Percentiles rank a stretch among this genome's conserved stretches.
Evolutionary conservation across 208 protist species (phyloP).

Genomic region (Acanthamoeba triangularis): DNA sequence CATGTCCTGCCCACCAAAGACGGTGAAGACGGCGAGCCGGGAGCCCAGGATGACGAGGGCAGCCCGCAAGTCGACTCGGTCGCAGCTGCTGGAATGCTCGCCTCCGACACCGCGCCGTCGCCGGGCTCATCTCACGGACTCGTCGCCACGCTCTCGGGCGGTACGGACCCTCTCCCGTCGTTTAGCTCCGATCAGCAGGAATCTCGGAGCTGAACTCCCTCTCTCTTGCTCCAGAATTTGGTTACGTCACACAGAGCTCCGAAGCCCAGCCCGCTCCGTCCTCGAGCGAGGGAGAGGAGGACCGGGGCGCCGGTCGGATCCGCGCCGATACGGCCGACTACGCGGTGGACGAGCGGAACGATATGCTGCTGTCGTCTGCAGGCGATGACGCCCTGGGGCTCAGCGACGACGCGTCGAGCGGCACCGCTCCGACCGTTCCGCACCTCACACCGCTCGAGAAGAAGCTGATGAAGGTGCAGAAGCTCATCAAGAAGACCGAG

Average conservation of each 20-base stretch:
- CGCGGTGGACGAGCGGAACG: neutral
- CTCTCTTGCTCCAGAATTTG: neutral
- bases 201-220: too few species aligned
- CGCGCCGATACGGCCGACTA: neutral
- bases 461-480: slow-evolving; percentile 46
- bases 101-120: neutral
- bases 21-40: neutral
- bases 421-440: neutral
- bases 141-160: neutral
- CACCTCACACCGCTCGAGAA: slow-evolving; percentile 32
- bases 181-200: too few species aligned
- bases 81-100: neutral
- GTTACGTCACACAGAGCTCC: neutral
- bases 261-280: neutral
- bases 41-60: neutral
- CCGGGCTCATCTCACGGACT: neutral
- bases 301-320: neutral
- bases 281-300: slow-evolving; percentile 6
- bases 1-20: neutral
- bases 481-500: slow-evolving; percentile 37
- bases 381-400: neutral
- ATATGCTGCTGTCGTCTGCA: neutral
- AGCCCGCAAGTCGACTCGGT: neutral
- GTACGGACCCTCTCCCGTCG: neutral
- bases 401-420: neutral